Evolutionary conservation across 2,329 filamentous ascomycete genomes (phyloP).

Genomic region (Colletotrichum navitas): DNA sequence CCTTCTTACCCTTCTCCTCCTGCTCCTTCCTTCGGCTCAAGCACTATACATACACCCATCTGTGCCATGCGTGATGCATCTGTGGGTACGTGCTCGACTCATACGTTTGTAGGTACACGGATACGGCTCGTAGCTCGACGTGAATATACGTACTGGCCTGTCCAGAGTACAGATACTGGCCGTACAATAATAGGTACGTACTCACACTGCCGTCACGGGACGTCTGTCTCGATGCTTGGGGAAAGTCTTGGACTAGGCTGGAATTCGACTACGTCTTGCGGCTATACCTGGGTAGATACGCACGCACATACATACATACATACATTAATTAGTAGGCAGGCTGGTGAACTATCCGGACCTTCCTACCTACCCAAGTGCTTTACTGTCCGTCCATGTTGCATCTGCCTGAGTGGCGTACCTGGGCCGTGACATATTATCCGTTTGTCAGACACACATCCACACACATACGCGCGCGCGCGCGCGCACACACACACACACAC

Average conservation of each 20-base stretch:
- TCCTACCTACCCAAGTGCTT: neutral
- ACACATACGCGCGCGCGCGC: neutral
- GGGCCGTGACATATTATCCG: conserved; percentile 3
- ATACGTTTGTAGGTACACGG: neutral
- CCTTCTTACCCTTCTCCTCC: neutral
- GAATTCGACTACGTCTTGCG: neutral
- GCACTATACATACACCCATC: neutral
- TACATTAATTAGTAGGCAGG: no score
- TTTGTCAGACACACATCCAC: neutral
- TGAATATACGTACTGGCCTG: neutral
- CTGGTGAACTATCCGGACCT: no score
- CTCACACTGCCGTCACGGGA: neutral
- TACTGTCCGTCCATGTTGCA: neutral
- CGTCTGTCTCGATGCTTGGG: neutral
- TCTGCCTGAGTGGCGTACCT: neutral
- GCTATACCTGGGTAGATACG: no score
- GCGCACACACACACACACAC: neutral
- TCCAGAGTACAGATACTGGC: neutral
- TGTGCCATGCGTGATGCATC: neutral
- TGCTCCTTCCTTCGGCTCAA: no score
- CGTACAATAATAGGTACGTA: neutral
- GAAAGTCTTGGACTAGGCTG: neutral
- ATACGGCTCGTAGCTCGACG: conserved; percentile 14
- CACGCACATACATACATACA: no score
- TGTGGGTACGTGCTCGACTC: neutral